A percentile compares a stretch with the other conserved stretches of the same genome.
Evolutionary conservation across 331 rosid genomes (phyloP).

Genomic region (Erythrophleum ivorense): DNA sequence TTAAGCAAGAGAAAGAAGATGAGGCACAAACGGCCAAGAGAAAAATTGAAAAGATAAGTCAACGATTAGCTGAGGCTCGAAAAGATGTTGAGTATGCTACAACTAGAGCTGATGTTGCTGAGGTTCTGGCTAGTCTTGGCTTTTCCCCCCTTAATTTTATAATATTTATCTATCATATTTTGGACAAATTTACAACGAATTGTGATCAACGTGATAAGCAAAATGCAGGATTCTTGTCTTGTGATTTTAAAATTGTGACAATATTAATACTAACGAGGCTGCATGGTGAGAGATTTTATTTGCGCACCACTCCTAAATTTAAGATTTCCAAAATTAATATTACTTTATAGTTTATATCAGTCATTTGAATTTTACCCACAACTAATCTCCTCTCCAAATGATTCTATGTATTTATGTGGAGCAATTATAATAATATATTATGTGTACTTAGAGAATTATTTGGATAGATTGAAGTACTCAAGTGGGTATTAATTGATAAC

Average conservation of each 20-base stretch:
- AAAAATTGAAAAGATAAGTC: constrained; percentile 64
- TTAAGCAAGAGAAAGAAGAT: constrained; percentile 51
- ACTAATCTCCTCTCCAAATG: not conserved
- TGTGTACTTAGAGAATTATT: not conserved
- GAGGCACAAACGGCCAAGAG: constrained; percentile 53
- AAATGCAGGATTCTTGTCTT: not conserved
- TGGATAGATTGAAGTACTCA: not conserved
- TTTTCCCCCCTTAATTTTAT: not conserved
- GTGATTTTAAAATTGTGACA: not conserved
- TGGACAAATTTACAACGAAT: not conserved
- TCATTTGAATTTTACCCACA: not conserved
- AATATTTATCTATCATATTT: not conserved
- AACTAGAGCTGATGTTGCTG: constrained; percentile 62
- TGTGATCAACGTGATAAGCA: not conserved
- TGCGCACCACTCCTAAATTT: not conserved
- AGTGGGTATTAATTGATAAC: not conserved
- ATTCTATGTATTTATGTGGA: not conserved
- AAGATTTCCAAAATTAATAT: not conserved
- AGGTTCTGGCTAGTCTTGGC: not conserved
- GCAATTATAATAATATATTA: not conserved
- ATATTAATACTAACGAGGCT: not conserved
- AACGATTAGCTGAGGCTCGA: constrained; percentile 43
- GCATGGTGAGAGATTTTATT: not conserved
- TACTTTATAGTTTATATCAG: not conserved
- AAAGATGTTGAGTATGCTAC: constrained; percentile 45